phyloP scores from a whole-genome alignment of 2,329 filamentous ascomycete genomes.

The Monosporascus ibericus region DNA sequence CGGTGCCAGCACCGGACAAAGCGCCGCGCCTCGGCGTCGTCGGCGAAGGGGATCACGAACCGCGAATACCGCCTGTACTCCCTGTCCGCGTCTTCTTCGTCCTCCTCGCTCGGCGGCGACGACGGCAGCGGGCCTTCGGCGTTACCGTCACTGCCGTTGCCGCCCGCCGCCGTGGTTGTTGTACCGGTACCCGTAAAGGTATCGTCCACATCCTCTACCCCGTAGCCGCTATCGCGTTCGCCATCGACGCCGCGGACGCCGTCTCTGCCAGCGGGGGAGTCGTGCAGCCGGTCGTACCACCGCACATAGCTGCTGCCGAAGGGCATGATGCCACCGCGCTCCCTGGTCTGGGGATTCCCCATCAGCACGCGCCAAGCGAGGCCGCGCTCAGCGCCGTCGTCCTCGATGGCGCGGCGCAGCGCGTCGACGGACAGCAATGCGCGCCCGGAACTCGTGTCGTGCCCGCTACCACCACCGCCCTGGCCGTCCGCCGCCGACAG shows the following conservation, averaged over 20 bases:
- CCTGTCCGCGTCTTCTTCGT: conserved; percentile 20
- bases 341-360: conserved; percentile 1
- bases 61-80: conserved; percentile 32
- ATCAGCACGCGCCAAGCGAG: conserved; percentile 29
- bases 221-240: too few species aligned
- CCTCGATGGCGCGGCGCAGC: conserved; percentile 32
- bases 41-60: conserved; percentile 51
- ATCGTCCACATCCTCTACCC: too few species aligned
- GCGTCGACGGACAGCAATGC: conserved; percentile 16
- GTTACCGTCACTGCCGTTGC: not conserved
- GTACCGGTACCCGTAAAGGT: too few species aligned
- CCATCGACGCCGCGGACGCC: too few species aligned
- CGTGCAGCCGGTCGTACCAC: too few species aligned
- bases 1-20: conserved; percentile 41
- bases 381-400: conserved; percentile 36
- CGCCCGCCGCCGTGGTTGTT: too few species aligned
- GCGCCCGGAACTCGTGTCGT: conserved; percentile 1
- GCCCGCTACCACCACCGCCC: conserved; percentile 4
- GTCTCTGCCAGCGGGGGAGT: too few species aligned
- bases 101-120: conserved; percentile 4
- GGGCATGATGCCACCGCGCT: conserved; percentile 18
- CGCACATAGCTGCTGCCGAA: conserved; percentile 15
- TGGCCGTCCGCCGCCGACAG: not conserved
- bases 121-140: conserved; percentile 11
- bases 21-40: conserved; percentile 46